Conservation (phyloP, 1,284 basidiomycete species). For the Rhodotorula sp. region DNA sequence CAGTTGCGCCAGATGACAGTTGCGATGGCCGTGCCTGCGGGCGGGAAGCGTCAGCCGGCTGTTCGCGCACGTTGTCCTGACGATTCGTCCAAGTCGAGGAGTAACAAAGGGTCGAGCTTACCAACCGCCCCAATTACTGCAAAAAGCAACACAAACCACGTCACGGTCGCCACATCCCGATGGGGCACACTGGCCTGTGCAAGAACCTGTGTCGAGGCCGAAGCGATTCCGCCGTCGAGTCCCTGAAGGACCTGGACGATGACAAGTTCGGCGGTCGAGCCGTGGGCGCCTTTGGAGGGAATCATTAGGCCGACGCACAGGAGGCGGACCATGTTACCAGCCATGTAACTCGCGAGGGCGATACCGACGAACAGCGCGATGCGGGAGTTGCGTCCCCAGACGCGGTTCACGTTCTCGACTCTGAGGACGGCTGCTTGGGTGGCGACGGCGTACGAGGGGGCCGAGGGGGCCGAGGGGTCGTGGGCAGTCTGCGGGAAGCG, state of each 20-base stretch:
- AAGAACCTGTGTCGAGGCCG: conserved; percentile 66
- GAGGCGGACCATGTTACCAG: conserved; percentile 53
- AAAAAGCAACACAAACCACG: conserved; percentile 73
- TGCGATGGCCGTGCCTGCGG: conserved; percentile 59
- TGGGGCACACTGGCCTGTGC: conserved; percentile 58
- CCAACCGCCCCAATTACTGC: conserved; percentile 69
- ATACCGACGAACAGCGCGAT: conserved; percentile 46
- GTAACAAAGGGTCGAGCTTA: too few relatives aligned
- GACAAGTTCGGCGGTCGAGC: conserved; percentile 49
- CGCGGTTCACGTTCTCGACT: conserved; percentile 33
- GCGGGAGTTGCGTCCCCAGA: conserved; percentile 37
- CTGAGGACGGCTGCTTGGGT: conserved; percentile 37
- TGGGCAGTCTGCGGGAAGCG: not conserved
- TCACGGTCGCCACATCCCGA: conserved; percentile 72
- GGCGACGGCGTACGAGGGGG: conserved; percentile 11
- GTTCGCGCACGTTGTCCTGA: too few relatives aligned
- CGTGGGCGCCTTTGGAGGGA: conserved; percentile 47
- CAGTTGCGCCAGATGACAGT: conserved; percentile 48
- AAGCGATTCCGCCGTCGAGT: conserved; percentile 72
- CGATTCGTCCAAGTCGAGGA: too few relatives aligned
- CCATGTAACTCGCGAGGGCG: conserved; percentile 68
- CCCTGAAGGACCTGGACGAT: conserved; percentile 66
- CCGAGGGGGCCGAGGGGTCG: not conserved
- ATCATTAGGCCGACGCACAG: conserved; percentile 55
- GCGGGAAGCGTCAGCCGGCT: too few relatives aligned